Conservation (phyloP, 345 rosid species). For the Rhizophora mangle region DNA sequence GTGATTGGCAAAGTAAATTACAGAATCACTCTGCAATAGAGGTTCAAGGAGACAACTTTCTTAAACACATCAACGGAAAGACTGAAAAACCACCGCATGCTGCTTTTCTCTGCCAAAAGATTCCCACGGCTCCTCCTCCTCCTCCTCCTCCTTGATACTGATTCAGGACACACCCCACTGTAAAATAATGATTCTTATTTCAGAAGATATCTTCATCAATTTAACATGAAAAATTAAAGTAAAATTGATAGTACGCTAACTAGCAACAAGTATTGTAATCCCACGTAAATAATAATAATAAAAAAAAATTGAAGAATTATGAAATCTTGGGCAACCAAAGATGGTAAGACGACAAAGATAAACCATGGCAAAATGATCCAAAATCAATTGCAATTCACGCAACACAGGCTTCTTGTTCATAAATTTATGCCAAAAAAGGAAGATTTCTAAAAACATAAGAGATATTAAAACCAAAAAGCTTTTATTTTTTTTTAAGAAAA, state of each 20-base stretch:
- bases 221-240: too few relatives aligned
- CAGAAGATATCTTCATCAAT: not conserved
- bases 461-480: conserved; percentile 7
- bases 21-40: conserved; percentile 78
- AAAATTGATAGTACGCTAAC: too few relatives aligned
- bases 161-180: conserved; percentile 24
- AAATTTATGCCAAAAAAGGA: not conserved
- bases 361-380: too few relatives aligned
- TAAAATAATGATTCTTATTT: conserved; percentile 6
- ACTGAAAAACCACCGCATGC: conserved; percentile 71
- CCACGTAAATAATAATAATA: too few relatives aligned
- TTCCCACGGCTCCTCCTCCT: conserved; percentile 24
- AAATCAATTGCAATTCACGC: too few relatives aligned
- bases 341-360: too few relatives aligned
- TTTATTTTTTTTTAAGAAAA: not conserved
- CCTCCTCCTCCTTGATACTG: conserved; percentile 15
- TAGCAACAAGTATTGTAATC: too few relatives aligned
- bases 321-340: too few relatives aligned
- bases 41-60: conserved; percentile 54
- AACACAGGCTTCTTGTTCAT: not conserved
- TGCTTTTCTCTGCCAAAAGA: conserved; percentile 25
- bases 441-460: too few relatives aligned
- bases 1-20: conserved; percentile 24
- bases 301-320: too few relatives aligned
- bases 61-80: conserved; percentile 57